A percentile compares a stretch with the other conserved stretches of the same genome.
Conservation (phyloP, 1,139 yeast genomes). For the Insectozyma bohioensis region DNA sequence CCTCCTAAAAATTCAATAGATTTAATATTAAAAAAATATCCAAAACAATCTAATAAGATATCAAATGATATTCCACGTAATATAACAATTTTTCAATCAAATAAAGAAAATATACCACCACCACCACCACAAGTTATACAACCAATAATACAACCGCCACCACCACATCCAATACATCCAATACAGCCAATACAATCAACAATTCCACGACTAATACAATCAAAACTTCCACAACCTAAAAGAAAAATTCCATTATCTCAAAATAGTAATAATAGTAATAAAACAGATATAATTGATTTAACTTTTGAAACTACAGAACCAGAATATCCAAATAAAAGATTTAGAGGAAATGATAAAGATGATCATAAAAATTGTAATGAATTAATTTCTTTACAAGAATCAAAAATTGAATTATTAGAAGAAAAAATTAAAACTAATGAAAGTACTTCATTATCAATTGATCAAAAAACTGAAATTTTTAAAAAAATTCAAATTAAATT, state of each 20-base stretch:
- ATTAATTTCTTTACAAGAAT: slow-evolving; percentile 21
- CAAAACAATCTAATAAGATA: slow-evolving; percentile 2
- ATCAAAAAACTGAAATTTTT: slow-evolving; percentile 30
- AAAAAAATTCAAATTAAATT: slow-evolving; percentile 22
- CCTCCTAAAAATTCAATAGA: slow-evolving; percentile 10
- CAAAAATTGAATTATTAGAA: slow-evolving; percentile 26
- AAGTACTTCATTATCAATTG: slow-evolving; percentile 37
- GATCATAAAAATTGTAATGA: slow-evolving; percentile 2
- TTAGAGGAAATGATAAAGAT: slow-evolving; percentile 1
- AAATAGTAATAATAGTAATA: background rate
- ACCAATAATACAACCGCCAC: background rate
- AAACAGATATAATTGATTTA: slow-evolving; percentile 7
- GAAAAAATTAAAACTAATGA: slow-evolving; percentile 30
- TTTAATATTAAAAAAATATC: slow-evolving; percentile 18
- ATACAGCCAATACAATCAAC: slow-evolving; percentile 2
- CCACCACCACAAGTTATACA: slow-evolving; percentile 1
- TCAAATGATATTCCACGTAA: slow-evolving; percentile 1
- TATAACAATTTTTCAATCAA: background rate
- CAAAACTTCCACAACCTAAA: background rate
- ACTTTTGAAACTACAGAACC: slow-evolving; percentile 8
- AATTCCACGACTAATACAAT: slow-evolving; percentile 3
- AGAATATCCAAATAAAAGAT: slow-evolving; percentile 3
- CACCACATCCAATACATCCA: slow-evolving; percentile 1
- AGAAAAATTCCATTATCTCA: background rate
- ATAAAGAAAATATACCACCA: slow-evolving; percentile 1